Evolutionary conservation across 1,284 basidiomycete species (phyloP).

Genomic region (Rhodofomes roseus): DNA sequence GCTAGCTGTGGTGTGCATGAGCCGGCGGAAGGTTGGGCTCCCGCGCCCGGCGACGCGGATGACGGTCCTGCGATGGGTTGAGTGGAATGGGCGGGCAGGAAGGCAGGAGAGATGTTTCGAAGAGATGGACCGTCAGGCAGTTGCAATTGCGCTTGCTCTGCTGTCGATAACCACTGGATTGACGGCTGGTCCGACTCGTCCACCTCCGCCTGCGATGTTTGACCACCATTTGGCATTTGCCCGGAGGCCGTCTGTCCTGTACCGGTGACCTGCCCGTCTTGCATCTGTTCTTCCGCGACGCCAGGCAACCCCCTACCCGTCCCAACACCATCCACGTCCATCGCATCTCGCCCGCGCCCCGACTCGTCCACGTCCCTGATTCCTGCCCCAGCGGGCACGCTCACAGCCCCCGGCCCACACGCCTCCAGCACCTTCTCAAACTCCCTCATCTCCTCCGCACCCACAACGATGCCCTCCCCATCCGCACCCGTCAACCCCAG

Average conservation of each 20-base stretch:
- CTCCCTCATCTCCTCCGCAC: constrained; percentile 1
- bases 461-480: neutral
- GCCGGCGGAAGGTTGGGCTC: no score
- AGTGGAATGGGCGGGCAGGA: neutral
- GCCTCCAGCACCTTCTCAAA: constrained; percentile 7
- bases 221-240: neutral
- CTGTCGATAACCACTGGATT: neutral
- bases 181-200: no score
- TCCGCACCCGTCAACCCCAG: neutral
- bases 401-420: no score
- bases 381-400: no score
- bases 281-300: neutral
- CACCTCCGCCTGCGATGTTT: no score
- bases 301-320: neutral
- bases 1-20: no score
- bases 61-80: neutral
- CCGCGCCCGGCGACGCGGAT: no score
- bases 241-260: no score
- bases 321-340: neutral
- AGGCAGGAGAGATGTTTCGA: neutral
- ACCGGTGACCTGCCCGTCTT: neutral
- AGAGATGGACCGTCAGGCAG: neutral
- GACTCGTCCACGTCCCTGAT: no score
- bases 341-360: no score
- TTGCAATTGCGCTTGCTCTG: neutral